Evolutionary conservation across 148 eudicot species (phyloP).

Genomic region (Rhododendron mucronatum): DNA sequence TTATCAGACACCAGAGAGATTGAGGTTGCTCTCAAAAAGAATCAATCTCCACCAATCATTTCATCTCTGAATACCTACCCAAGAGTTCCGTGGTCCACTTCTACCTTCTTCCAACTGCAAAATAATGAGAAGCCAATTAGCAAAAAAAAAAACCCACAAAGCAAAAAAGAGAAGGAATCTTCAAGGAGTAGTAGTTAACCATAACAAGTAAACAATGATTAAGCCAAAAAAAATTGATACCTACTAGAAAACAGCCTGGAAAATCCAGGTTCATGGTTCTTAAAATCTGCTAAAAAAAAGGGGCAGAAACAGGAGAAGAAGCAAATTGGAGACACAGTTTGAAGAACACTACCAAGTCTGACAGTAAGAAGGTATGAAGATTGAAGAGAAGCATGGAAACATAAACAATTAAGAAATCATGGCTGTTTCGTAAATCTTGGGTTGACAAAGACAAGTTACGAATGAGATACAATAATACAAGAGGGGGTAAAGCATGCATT

Average conservation of each 20-base stretch:
- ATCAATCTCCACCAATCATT: not conserved
- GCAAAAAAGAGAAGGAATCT: not conserved
- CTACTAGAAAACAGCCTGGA: not conserved
- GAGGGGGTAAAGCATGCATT: conserved; percentile 13
- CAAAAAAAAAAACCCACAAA: not conserved
- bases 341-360: not conserved
- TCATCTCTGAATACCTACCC: not conserved
- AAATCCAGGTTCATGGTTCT: not conserved
- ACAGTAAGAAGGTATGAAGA: not conserved
- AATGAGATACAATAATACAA: not conserved
- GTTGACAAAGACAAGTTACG: not conserved
- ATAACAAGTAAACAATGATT: not conserved
- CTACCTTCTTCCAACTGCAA: conserved; percentile 10
- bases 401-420: not conserved
- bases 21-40: not conserved
- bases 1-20: not conserved
- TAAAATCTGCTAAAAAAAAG: not conserved
- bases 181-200: not conserved
- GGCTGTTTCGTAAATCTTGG: not conserved
- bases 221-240: not conserved
- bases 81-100: not conserved
- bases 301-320: not conserved
- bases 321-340: not conserved
- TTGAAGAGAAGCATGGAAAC: not conserved
- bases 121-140: not conserved